Base-by-base conservation (phyloP, 2,329 filamentous ascomycete species). In the Cladosporium velox region DNA sequence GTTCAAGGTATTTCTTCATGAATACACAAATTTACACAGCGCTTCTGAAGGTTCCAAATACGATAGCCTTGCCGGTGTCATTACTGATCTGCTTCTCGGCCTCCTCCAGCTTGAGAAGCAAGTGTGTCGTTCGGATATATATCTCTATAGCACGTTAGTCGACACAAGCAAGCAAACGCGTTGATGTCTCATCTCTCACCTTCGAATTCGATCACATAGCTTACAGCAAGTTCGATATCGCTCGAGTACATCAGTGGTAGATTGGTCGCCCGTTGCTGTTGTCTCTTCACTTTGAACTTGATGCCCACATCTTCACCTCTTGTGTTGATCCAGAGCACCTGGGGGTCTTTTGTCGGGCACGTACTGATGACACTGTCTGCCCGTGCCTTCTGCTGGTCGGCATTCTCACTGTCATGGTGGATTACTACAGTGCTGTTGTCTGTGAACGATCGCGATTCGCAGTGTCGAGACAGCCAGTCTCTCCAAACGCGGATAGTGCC, bases 161-260 rank as follows among this genome's bases (percentile, higher is more conserved):
- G 38, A 21, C 44, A 5, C 10, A 32, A 32, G 26, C 8, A 44
- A 32, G 6, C 30, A 58, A 2, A 41, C 4, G 30, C 11, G 54
- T 66, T n/a, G 65, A 18, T 51, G 7, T 41, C 30, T 3, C 15
- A 30, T 12, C 54, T 74, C 83, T 66, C 80, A 92, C 91, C 88
- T 85, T 91, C 83, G 72, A 91, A 91, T 65, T 90, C 86, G 32
- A 95, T 80, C 52, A 85, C 85, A 74, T 92, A 95, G 64, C 83
- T 87, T 11, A 91, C 86, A 3, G 88, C 83, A n/a, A 85, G 77
- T 55, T 92, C 88, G 64, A 91, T 87, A 60, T 88, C 85, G 11
- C 78, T 79, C 1, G 81, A 79, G 18, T 87, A 77, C 14, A 91
- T 79, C 15, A 90, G 75, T 1, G 88, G 86, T 30, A 54, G 14